These are phyloP conservation scores for Acidiella bohemica DNA, from an alignment of 495 filamentous ascomycete genomes.

Conservation along the genomic window DNA sequence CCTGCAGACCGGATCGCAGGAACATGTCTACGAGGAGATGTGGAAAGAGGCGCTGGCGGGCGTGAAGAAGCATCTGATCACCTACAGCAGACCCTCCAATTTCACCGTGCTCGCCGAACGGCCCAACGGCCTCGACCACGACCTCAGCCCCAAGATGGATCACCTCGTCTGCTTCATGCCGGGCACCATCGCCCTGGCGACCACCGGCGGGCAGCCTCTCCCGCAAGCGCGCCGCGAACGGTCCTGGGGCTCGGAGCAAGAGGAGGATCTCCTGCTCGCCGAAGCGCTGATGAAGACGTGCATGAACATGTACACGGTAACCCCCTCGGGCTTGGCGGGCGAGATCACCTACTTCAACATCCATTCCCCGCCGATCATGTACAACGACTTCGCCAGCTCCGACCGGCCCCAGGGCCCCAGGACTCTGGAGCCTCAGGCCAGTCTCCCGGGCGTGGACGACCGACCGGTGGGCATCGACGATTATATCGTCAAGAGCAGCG, in stretches of 20 bases:
- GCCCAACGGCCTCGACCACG: conserved; percentile 52
- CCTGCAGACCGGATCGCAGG: conserved; percentile 75
- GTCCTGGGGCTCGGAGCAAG: conserved; percentile 62
- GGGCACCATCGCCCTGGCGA: conserved; percentile 81
- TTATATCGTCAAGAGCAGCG: conserved; percentile 57
- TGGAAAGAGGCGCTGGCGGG: conserved; percentile 79
- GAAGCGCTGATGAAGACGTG: conserved; percentile 90
- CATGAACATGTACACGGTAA: conserved; percentile 89
- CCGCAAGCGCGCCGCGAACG: conserved; percentile 56
- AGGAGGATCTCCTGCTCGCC: conserved; percentile 73
- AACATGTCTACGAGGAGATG: conserved; percentile 78
- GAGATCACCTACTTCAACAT: conserved; percentile 87
- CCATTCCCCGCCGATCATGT: conserved; percentile 46
- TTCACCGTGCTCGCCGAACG: conserved; percentile 82
- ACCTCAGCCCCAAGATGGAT: conserved; percentile 83
- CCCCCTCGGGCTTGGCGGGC: conserved; percentile 73
- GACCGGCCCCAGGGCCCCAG: conserved; percentile 4
- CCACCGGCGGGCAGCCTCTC: conserved; percentile 63
- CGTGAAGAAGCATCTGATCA: conserved; percentile 80
- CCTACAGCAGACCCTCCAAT: conserved; percentile 65
- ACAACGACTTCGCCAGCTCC: conserved; percentile 31
- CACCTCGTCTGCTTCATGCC: conserved; percentile 97
- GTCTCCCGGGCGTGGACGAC: conserved; percentile 6
- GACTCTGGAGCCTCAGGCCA: not conserved
- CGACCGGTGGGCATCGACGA: conserved; percentile 36